These are phyloP conservation scores for Candida sp. DNA, from an alignment of 1,139 yeast genomes.

Conservation along the genomic window DNA sequence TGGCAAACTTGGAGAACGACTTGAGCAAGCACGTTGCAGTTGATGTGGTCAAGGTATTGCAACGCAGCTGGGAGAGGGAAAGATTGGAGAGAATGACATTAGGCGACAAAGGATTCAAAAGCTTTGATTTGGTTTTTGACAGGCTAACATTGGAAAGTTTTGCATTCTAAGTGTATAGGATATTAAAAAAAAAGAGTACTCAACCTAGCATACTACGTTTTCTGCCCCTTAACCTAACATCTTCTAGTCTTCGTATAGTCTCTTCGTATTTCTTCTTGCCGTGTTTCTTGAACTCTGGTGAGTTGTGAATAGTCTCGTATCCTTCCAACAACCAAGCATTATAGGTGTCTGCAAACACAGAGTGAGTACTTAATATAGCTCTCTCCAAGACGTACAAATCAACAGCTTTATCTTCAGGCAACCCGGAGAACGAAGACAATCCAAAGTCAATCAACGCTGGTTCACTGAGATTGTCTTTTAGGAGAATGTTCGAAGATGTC, in stretches of 20 bases:
- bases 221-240: conserved; percentile 90
- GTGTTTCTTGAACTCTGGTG: conserved; percentile 27
- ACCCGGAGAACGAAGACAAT: conserved; percentile 71
- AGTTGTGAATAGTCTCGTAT: conserved; percentile 50
- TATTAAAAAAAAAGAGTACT: background rate
- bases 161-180: conserved; percentile 2
- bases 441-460: conserved; percentile 94
- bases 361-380: conserved; percentile 91
- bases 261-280: conserved; percentile 54
- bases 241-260: conserved; percentile 68
- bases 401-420: conserved; percentile 94
- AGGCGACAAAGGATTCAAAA: conserved; percentile 12
- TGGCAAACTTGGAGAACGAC: conserved; percentile 6
- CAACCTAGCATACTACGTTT: conserved; percentile 64
- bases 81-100: conserved; percentile 5
- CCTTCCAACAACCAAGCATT: conserved; percentile 78
- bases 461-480: conserved; percentile 31
- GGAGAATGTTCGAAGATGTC: conserved; percentile 86
- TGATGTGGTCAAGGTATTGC: conserved; percentile 6
- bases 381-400: conserved; percentile 94
- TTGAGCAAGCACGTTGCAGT: conserved; percentile 9
- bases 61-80: conserved; percentile 12
- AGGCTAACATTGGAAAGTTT: conserved; percentile 12
- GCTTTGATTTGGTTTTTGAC: conserved; percentile 14
- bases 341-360: conserved; percentile 67